These are phyloP conservation scores for Phytophthora citricola DNA, from an alignment of 352 stramenopile species.

Conservation along the genomic window DNA sequence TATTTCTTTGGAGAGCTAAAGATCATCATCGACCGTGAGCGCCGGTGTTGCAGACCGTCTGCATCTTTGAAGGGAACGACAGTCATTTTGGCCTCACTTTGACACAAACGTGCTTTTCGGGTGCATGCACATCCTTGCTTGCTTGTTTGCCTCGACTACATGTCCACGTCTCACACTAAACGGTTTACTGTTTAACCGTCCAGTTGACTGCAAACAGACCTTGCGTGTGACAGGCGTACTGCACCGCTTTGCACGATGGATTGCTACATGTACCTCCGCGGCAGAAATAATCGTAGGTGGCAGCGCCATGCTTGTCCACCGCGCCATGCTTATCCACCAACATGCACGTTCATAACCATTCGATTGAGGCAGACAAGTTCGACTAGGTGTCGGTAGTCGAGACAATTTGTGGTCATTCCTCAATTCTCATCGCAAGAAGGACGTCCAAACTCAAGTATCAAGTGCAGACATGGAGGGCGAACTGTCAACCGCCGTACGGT, in stretches of 20 bases:
- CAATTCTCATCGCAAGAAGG: conserved; percentile 9
- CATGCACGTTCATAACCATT: conserved; percentile 4
- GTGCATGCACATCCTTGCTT: too few relatives aligned
- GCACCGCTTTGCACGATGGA: neutral
- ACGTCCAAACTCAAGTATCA: conserved; percentile 6
- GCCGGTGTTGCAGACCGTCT: too few relatives aligned
- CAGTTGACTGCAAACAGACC: neutral
- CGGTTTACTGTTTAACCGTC: neutral
- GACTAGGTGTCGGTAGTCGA: neutral
- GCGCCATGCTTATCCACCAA: neutral
- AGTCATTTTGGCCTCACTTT: too few relatives aligned
- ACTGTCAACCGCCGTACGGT: conserved; percentile 4
- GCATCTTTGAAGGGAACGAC: too few relatives aligned
- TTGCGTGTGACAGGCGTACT: neutral
- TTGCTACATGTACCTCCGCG: neutral
- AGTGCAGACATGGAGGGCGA: conserved; percentile 7
- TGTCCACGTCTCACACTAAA: too few relatives aligned
- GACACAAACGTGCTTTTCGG: too few relatives aligned
- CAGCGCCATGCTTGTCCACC: neutral
- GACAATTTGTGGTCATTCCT: neutral
- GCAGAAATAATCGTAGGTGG: conserved; percentile 3
- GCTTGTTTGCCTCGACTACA: neutral
- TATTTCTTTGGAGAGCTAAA: too few relatives aligned
- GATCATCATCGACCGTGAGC: too few relatives aligned
- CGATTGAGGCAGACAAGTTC: neutral